Percentiles rank a stretch among this genome's conserved stretches.
Evolutionary conservation across 805 yeast species (phyloP).

Genomic region (Wickerhamiella domercqiae): DNA sequence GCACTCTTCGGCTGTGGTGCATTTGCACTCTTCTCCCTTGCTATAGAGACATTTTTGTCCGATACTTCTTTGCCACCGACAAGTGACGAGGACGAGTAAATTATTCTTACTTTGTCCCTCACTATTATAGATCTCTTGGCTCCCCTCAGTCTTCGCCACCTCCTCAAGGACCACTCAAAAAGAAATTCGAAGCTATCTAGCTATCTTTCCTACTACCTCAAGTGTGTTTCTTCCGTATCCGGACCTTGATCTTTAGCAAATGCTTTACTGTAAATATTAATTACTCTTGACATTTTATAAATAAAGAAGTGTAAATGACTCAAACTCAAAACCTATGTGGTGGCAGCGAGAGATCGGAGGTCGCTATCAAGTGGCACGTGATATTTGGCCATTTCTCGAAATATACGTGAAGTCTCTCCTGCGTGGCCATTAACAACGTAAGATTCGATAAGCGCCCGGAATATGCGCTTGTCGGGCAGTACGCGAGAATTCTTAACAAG

Average conservation of each 20-base stretch:
- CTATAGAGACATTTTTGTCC: conserved; percentile 65
- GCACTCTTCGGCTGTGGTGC: conserved; percentile 91
- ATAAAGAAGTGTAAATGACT: too few species aligned
- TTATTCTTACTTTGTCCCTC: neutral
- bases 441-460: conserved; percentile 27
- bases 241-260: too few species aligned
- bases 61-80: conserved; percentile 73
- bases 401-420: conserved; percentile 20
- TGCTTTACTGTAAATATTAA: too few species aligned
- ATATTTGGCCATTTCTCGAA: conserved; percentile 23
- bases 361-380: conserved; percentile 19
- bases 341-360: conserved; percentile 14
- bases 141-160: too few species aligned
- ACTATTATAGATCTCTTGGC: too few species aligned
- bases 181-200: too few species aligned
- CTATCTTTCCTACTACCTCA: too few species aligned
- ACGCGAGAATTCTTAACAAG: conserved; percentile 20
- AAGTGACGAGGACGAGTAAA: conserved; percentile 58
- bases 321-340: neutral
- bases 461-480: conserved; percentile 25
- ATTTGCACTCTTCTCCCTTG: conserved; percentile 75
- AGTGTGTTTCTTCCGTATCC: too few species aligned
- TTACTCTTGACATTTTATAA: too few species aligned
- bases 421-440: conserved; percentile 24
- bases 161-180: too few species aligned